Percentiles rank a stretch among this genome's conserved stretches.
Evolutionary conservation across 164 flowering plant genomes (phyloP).

Genomic region (Annona cherimola): DNA sequence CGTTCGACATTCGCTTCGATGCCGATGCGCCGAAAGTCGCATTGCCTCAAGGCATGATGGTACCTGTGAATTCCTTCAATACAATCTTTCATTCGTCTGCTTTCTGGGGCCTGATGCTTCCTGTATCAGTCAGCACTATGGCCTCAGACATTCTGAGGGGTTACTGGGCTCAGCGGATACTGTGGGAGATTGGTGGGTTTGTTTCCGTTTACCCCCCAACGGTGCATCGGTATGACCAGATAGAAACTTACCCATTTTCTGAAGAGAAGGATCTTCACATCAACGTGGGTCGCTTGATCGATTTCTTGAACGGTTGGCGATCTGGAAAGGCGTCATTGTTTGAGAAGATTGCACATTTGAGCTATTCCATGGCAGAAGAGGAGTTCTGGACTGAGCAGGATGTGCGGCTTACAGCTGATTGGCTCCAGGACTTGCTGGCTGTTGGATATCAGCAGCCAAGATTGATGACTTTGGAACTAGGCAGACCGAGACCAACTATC

Average conservation of each 20-base stretch:
- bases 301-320: constrained; percentile 82
- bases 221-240: constrained; percentile 59
- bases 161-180: constrained; percentile 92
- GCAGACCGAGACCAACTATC: constrained; percentile 65
- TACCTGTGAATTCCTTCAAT: constrained; percentile 87
- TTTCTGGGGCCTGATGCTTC: constrained; percentile 97
- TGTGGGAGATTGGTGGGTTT: constrained; percentile 95
- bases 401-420: constrained; percentile 87
- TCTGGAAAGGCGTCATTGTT: constrained; percentile 70
- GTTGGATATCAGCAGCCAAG: constrained; percentile 97
- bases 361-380: constrained; percentile 88
- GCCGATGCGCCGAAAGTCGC: constrained; percentile 88
- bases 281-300: constrained; percentile 77
- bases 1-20: constrained; percentile 84
- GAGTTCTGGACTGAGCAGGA: constrained; percentile 91
- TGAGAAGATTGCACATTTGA: constrained; percentile 80
- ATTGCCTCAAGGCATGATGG: constrained; percentile 91
- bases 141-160: constrained; percentile 97
- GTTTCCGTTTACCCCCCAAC: constrained; percentile 96
- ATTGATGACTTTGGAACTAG: constrained; percentile 77
- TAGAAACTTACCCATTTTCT: constrained; percentile 81
- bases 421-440: constrained; percentile 96
- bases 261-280: constrained; percentile 99
- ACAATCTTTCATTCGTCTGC: constrained; percentile 85
- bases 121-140: constrained; percentile 93